phyloP scores from a whole-genome alignment of 768 basidiomycete species.

The Dentipellis sp. region DNA sequence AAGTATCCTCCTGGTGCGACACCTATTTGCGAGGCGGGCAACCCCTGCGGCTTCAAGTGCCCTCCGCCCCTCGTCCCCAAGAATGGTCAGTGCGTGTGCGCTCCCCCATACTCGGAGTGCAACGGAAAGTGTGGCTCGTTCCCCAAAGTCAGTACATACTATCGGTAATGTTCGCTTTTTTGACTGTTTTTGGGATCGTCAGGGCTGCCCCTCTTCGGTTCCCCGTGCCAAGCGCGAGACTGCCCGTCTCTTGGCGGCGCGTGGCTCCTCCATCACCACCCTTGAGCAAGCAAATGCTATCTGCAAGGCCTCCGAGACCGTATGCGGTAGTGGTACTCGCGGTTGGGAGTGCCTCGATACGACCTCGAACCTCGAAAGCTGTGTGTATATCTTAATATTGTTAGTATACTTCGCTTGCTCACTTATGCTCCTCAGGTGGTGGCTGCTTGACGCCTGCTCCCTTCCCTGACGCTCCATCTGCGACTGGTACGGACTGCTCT shows the following conservation, averaged over 20 bases:
- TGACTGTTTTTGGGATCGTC: not conserved
- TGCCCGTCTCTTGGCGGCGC: constrained; percentile 2
- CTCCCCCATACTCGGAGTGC: constrained; percentile 25
- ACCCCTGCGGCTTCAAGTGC: constrained; percentile 30
- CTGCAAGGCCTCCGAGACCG: constrained; percentile 22
- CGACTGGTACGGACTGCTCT: not conserved
- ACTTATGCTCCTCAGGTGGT: not conserved
- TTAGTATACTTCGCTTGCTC: not conserved
- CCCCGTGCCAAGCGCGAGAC: constrained; percentile 18
- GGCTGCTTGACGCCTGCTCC: not conserved
- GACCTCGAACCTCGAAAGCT: constrained; percentile 15
- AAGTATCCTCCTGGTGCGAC: constrained; percentile 23
- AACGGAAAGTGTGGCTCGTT: constrained; percentile 29
- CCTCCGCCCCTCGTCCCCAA: constrained; percentile 19
- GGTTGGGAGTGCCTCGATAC: constrained; percentile 34
- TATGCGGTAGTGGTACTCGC: constrained; percentile 29
- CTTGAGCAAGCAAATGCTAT: constrained; percentile 22
- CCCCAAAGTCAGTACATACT: constrained; percentile 6
- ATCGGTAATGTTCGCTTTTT: not conserved
- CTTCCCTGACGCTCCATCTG: not conserved
- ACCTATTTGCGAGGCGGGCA: constrained; percentile 21
- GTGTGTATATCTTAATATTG: not conserved
- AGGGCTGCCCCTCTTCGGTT: constrained; percentile 33
- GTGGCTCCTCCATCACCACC: constrained; percentile 15
- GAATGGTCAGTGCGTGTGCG: constrained; percentile 28